Evolutionary conservation across 2,329 filamentous ascomycete species (phyloP).

Genomic region (Arachnopeziza araneosa): DNA sequence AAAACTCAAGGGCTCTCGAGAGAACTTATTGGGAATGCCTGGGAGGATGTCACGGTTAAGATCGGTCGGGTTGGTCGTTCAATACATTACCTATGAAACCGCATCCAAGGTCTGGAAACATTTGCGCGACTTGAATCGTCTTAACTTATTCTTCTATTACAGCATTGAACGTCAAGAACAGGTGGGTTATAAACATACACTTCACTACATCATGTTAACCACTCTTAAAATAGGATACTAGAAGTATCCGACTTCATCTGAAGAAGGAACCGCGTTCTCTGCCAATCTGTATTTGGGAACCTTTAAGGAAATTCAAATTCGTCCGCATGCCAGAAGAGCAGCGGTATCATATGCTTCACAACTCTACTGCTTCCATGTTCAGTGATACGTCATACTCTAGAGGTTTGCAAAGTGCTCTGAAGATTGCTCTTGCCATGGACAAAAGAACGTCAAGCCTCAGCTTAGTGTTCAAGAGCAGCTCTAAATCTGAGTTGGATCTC

Average conservation of each 20-base stretch:
- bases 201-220: background rate
- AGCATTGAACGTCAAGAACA: background rate
- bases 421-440: slow-evolving; percentile 18
- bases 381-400: slow-evolving; percentile 1
- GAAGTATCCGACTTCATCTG: slow-evolving; percentile 9
- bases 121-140: slow-evolving; percentile 2
- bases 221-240: slow-evolving; percentile 4
- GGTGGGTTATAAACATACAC: background rate
- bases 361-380: slow-evolving; percentile 1
- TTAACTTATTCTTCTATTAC: slow-evolving; percentile 9
- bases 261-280: slow-evolving; percentile 9
- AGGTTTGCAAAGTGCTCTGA: slow-evolving; percentile 13
- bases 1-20: background rate
- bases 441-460: slow-evolving; percentile 7
- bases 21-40: slow-evolving; percentile 7
- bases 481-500: slow-evolving; percentile 15
- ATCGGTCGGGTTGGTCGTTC: slow-evolving; percentile 14
- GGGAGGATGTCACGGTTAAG: slow-evolving; percentile 17
- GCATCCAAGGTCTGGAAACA: slow-evolving; percentile 18
- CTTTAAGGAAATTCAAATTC: slow-evolving; percentile 2
- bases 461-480: slow-evolving; percentile 19
- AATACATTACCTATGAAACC: slow-evolving; percentile 6
- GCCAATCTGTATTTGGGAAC: slow-evolving; percentile 8
- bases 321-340: slow-evolving; percentile 11
- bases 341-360: slow-evolving; percentile 7